Evolutionary conservation across 768 basidiomycete species (phyloP).

Genomic region (Leccinum aurantiacum): DNA sequence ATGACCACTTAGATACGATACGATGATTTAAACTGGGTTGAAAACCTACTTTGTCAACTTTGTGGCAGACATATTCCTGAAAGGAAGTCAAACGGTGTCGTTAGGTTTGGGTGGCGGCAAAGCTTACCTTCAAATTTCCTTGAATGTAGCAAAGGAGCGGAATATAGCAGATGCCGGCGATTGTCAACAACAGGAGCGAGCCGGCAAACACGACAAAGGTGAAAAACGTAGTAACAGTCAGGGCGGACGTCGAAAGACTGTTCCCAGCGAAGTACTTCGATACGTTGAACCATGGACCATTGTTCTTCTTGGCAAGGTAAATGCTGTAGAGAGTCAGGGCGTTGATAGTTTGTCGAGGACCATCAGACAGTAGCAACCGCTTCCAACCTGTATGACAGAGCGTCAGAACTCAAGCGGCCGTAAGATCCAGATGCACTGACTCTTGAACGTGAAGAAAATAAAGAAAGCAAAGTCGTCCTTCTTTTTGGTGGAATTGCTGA

Average conservation of each 20-base stretch:
- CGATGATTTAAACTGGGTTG: not conserved
- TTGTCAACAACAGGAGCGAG: conserved; percentile 75
- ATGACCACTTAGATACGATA: conserved; percentile 16
- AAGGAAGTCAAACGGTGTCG: conserved; percentile 2
- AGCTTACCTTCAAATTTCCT: conserved; percentile 87
- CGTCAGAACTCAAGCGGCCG: conserved; percentile 1
- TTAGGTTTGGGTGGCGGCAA: not conserved
- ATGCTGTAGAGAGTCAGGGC: conserved; percentile 95
- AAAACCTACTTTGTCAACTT: conserved; percentile 85
- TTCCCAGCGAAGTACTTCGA: conserved; percentile 80
- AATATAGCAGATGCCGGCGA: conserved; percentile 86
- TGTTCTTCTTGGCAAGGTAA: conserved; percentile 55
- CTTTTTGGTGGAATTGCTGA: conserved; percentile 91
- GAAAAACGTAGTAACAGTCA: conserved; percentile 88
- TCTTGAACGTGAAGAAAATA: conserved; percentile 99
- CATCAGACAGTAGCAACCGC: conserved; percentile 86
- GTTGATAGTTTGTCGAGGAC: conserved; percentile 96
- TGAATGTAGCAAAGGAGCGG: conserved; percentile 95
- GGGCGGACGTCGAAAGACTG: conserved; percentile 72
- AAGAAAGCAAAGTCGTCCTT: conserved; percentile 99
- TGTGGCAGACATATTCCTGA: conserved; percentile 97
- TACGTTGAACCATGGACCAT: conserved; percentile 63
- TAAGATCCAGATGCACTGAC: conserved; percentile 42
- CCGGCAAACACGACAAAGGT: conserved; percentile 87
- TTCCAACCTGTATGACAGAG: conserved; percentile 64